These are phyloP conservation scores for Purshia tridentata DNA, from an alignment of 306 rosid genomes.

Conservation along the genomic window DNA sequence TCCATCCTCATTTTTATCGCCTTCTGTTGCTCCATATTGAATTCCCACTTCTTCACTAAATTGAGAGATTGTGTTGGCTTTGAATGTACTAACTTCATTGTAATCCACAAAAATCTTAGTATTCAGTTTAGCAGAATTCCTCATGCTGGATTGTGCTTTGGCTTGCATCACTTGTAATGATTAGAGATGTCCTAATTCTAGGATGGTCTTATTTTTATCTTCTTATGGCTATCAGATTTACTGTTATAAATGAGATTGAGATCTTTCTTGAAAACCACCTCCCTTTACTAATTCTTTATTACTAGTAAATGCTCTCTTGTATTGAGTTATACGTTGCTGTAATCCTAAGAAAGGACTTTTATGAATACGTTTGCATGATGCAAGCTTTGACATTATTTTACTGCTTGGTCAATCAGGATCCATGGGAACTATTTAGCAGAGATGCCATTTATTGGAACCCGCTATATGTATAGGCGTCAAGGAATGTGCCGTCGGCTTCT, in stretches of 20 bases:
- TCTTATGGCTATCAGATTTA: not conserved
- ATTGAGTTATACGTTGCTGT: not conserved
- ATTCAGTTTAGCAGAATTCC: too few relatives aligned
- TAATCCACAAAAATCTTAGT: too few relatives aligned
- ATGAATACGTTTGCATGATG: not conserved
- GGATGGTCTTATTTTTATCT: not conserved
- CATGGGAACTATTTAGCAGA: slow-evolving; percentile 84
- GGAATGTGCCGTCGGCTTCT: slow-evolving; percentile 97
- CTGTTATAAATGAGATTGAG: not conserved
- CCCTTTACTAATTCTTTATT: not conserved
- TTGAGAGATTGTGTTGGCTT: too few relatives aligned
- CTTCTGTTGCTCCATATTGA: too few relatives aligned
- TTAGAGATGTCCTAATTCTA: not conserved
- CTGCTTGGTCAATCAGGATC: slow-evolving; percentile 56
- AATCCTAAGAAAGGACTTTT: not conserved
- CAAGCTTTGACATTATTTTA: slow-evolving; percentile 21
- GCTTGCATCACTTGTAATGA: too few relatives aligned
- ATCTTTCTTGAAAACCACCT: not conserved
- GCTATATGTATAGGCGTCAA: slow-evolving; percentile 82
- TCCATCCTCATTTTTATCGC: too few relatives aligned
- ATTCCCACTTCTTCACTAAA: too few relatives aligned
- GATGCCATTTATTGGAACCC: slow-evolving; percentile 98
- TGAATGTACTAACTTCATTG: too few relatives aligned
- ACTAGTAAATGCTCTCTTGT: not conserved
- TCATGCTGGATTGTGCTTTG: too few relatives aligned